These are phyloP conservation scores for Trifolium dubium DNA, from an alignment of 306 rosid species.

Conservation along the genomic window DNA sequence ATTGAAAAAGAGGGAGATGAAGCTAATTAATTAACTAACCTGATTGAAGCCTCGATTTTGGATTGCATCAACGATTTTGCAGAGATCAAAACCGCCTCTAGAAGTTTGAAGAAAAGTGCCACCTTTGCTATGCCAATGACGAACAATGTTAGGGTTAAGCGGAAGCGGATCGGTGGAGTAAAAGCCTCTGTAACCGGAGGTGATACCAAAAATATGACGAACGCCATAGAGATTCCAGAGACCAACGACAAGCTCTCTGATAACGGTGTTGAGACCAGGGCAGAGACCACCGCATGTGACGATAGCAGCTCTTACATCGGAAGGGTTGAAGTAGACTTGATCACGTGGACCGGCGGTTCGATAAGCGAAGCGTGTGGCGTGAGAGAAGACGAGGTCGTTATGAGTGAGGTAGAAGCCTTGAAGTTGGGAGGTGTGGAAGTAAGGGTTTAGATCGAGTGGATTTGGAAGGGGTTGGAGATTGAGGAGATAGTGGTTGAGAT, in stretches of 20 bases:
- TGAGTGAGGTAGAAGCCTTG: slow-evolving; percentile 31
- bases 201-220: slow-evolving; percentile 67
- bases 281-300: slow-evolving; percentile 56
- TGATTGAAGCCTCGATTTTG: slow-evolving; percentile 64
- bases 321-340: slow-evolving; percentile 27
- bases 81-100: slow-evolving; percentile 81
- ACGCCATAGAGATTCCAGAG: slow-evolving; percentile 77
- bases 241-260: slow-evolving; percentile 65
- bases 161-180: slow-evolving; percentile 45
- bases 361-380: slow-evolving; percentile 31
- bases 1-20: background rate
- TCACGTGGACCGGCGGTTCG: slow-evolving; percentile 47
- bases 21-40: slow-evolving; percentile 35
- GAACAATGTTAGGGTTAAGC: slow-evolving; percentile 46
- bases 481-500: background rate
- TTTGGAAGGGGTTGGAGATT: slow-evolving; percentile 26
- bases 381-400: slow-evolving; percentile 35
- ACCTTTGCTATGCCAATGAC: slow-evolving; percentile 67
- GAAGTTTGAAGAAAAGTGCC: slow-evolving; percentile 81
- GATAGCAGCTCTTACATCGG: slow-evolving; percentile 54
- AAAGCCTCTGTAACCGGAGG: slow-evolving; percentile 80
- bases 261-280: slow-evolving; percentile 85
- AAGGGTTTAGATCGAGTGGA: slow-evolving; percentile 37
- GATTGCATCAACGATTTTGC: slow-evolving; percentile 66
- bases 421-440: slow-evolving; percentile 31